Evolutionary conservation across 1,139 yeast genomes (phyloP), one percentile per base, ranked within the genome.

Genomic region (Nakaseomyces kungkrabaensis): DNA sequence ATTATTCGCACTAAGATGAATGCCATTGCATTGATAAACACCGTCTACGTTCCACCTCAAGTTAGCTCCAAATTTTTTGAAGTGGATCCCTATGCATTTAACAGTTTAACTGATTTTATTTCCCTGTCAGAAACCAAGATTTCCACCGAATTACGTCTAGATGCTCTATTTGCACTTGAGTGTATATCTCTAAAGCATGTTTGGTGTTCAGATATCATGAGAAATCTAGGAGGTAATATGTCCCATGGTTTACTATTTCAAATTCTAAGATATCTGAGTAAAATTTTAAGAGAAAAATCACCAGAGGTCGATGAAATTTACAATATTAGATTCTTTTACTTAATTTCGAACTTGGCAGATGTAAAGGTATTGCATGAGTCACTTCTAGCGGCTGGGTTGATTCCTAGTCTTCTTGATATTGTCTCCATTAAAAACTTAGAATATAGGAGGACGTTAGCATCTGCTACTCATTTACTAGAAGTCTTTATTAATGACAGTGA

Each of bases 181-280:
- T 79, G 83, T 53, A 79, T 88, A 13, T 78, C 95, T 2, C 71
- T 77, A 44, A 83, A 81, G 59, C 79, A 81, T 48, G 76, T 77
- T 3, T 84, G 90, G 78, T 82, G 92, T 25, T 75, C 83, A 45
- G 97, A 90, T 56, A 74, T 90, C 36, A 74, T 89, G 50, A 74
- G 88, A 52, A 81, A 88, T n/a, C 68, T 89, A 58, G 88, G 94
- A n/a, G 97, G 94, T 4, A 88, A 88, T 61, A 89, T 90, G 37
- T 81, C 82, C 51, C 96, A 90, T 66, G 97, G 97, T 0, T 69
- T 81, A 6, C 63, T 90, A 43, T 86, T 84, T 69, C 90, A 86
- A 59, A 76, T 83, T 45, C 67, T 90, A 40, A 76, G 94, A 54
- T 73, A 73, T 47, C 77, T 87, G 27, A 72, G 79, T 50, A 76